Evolutionary conservation across 1,139 yeast species (phyloP), one percentile per base, ranked within the genome.

Genomic region (Eremothecium gossypii): DNA sequence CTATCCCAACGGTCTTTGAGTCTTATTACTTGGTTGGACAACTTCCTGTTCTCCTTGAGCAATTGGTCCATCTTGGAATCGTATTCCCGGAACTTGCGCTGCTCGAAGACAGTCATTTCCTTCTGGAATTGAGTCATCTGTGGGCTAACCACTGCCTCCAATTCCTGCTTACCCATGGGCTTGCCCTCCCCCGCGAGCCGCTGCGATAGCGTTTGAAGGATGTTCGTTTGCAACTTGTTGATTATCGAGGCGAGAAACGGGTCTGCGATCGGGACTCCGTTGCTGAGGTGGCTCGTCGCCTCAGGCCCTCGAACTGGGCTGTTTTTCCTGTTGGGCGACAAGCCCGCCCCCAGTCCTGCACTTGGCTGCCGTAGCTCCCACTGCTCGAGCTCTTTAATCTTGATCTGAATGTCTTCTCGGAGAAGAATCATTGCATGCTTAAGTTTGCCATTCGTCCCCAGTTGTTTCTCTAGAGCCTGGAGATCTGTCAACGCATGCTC

Each of bases 1-100:
- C 66, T 66, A 49, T 71, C 67, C 76, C 76, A 71, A 32, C 75
- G 54, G 45, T 70, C 71, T 40, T 67, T 68, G 26, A 71, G 49
- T 41, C 64, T 64, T 7, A 58, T 55, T 2, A 67, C 64, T 45
- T 71, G 70, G 33, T 55, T 55, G 30, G 65, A 64, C 39, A 72
- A 49, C 36, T 57, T 60, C 29, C 49, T 55, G 40, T 66, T 66
- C 26, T 64, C 68, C 37, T 48, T 53, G 4, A 42, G 38, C 3
- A 63, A 41, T 7, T 46, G 47, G 8, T 62, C 63, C 9, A 65
- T 29, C 36, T 54, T 58, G 2, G 41, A 26, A 12, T 61, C 64
- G 36, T 52, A 58, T 27, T 62, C 67, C 33, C 44, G 51, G 29
- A 46, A 51, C 38, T 49, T 58, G 27, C 50, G 53, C 31, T 50